phyloP scores from a whole-genome alignment of 257 asterid genomes.

The Lycium barbarum region DNA sequence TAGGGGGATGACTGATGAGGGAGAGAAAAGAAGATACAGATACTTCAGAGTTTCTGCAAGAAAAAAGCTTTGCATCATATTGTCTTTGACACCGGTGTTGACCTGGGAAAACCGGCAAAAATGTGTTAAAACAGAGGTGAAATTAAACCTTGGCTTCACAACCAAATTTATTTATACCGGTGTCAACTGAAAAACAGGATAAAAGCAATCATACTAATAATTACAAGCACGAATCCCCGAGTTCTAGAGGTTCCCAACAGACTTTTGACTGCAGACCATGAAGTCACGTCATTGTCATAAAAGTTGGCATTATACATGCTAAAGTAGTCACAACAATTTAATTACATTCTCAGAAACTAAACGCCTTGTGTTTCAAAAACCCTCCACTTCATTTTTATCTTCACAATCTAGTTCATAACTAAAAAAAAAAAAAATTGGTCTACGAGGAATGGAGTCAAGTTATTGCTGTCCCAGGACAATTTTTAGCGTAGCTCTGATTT shows the following conservation, averaged over 20 bases:
- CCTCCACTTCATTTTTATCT: not conserved
- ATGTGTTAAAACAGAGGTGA: conserved; percentile 22
- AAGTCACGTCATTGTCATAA: not conserved
- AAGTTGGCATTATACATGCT: not conserved
- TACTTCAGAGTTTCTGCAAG: conserved; percentile 97
- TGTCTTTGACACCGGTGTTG: conserved; percentile 90
- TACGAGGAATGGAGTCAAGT: conserved; percentile 10
- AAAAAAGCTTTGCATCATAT: conserved; percentile 99
- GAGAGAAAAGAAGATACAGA: conserved; percentile 97
- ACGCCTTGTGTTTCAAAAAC: not conserved
- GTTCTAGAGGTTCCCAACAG: not conserved
- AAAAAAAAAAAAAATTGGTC: not conserved
- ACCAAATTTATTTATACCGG: conserved; percentile 15
- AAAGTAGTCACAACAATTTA: not conserved
- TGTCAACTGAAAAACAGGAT: not conserved
- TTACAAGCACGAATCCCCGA: conserved; percentile 7
- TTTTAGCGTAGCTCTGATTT: conserved; percentile 13
- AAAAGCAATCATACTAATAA: conserved; percentile 7
- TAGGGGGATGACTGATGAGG: conserved; percentile 84
- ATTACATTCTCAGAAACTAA: not conserved
- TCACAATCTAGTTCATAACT: not conserved
- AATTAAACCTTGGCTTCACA: not conserved
- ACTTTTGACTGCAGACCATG: not conserved
- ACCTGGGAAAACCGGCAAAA: conserved; percentile 62
- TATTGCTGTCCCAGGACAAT: conserved; percentile 11